Evolutionary conservation across 257 asterid genomes (phyloP).

Genomic region (Solanum microdontum): DNA sequence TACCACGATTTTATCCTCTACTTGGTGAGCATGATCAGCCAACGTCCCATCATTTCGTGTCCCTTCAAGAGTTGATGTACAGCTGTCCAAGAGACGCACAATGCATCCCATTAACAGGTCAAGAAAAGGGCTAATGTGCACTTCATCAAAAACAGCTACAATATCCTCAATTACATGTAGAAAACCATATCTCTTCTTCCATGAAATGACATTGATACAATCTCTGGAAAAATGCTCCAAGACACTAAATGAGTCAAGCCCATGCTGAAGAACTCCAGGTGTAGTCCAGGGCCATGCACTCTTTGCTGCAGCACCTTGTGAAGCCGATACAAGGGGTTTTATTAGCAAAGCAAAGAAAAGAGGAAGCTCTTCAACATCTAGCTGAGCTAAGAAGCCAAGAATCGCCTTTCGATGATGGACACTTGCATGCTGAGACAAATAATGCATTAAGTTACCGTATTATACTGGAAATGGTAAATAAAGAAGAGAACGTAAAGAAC

Average conservation of each 20-base stretch:
- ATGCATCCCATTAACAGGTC: slow-evolving; percentile 56
- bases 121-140: slow-evolving; percentile 59
- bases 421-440: slow-evolving; percentile 51
- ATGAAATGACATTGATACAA: slow-evolving; percentile 40
- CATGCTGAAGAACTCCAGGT: slow-evolving; percentile 21
- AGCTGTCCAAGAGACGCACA: slow-evolving; percentile 55
- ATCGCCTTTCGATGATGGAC: slow-evolving; percentile 66
- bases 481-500: neutral
- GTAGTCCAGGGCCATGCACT: slow-evolving; percentile 12
- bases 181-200: slow-evolving; percentile 75
- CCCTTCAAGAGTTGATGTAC: slow-evolving; percentile 43
- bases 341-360: slow-evolving; percentile 66
- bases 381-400: slow-evolving; percentile 75
- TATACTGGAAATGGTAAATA: neutral
- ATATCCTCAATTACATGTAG: slow-evolving; percentile 76
- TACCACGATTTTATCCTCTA: slow-evolving; percentile 41
- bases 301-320: slow-evolving; percentile 28
- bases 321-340: slow-evolving; percentile 43
- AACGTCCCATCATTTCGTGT: slow-evolving; percentile 20
- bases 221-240: slow-evolving; percentile 46
- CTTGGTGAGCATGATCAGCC: slow-evolving; percentile 23
- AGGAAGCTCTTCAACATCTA: slow-evolving; percentile 77
- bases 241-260: slow-evolving; percentile 29
- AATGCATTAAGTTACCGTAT: slow-evolving; percentile 3
- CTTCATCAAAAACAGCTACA: slow-evolving; percentile 72